These are phyloP conservation scores for Tuber melanosporum DNA, from an alignment of 495 filamentous ascomycete species.

Conservation along the genomic window DNA sequence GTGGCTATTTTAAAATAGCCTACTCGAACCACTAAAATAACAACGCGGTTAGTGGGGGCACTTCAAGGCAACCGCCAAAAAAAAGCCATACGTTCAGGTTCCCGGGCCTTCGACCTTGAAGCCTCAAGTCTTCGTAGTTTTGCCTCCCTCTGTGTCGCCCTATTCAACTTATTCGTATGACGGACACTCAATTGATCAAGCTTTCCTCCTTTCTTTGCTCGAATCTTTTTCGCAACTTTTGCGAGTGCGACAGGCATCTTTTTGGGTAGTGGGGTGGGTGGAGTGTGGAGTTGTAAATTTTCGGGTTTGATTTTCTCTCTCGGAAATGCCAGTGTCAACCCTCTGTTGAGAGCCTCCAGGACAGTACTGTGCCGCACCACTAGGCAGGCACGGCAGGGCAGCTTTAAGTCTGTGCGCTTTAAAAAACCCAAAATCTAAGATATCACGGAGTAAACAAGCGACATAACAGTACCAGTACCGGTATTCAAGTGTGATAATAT, in stretches of 20 bases:
- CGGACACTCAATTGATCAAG: conserved; percentile 35
- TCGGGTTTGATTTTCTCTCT: not conserved
- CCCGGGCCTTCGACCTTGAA: conserved; percentile 22
- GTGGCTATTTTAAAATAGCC: conserved; percentile 38
- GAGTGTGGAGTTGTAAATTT: not conserved
- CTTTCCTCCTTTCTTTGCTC: conserved; percentile 31
- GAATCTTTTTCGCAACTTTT: conserved; percentile 40
- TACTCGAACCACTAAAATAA: conserved; percentile 31
- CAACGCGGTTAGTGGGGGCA: not conserved
- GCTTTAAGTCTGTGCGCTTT: not conserved
- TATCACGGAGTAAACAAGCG: not conserved
- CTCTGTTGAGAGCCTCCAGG: too few species aligned
- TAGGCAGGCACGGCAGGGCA: not conserved
- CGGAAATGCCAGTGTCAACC: not conserved
- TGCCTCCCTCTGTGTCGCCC: conserved; percentile 37
- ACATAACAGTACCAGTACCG: not conserved
- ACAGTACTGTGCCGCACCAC: too few species aligned
- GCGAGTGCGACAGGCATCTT: conserved; percentile 26
- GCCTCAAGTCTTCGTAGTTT: conserved; percentile 25
- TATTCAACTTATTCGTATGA: conserved; percentile 36
- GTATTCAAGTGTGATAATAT: not conserved
- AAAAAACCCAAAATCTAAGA: not conserved
- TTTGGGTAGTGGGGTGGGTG: not conserved
- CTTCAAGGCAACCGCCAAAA: not conserved
- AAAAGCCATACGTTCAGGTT: conserved; percentile 27